A percentile compares a stretch with the other conserved stretches of the same genome.
Evolutionary conservation across 2,329 filamentous ascomycete species (phyloP).

Genomic region (Epichloe typhina): DNA sequence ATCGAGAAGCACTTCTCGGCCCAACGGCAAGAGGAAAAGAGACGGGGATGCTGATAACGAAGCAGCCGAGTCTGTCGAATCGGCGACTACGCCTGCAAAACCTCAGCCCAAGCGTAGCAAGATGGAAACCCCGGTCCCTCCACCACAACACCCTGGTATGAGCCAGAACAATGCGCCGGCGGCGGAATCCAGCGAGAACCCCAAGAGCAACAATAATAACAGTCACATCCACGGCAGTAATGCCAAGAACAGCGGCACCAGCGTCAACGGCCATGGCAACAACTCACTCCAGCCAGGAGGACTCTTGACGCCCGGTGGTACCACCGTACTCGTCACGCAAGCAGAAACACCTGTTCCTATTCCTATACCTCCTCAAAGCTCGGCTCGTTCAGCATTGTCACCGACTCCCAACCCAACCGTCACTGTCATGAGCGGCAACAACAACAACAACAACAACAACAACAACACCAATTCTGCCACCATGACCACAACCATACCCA

Average conservation of each 20-base stretch:
- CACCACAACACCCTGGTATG: slow-evolving; percentile 24
- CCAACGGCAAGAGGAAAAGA: slow-evolving; percentile 32
- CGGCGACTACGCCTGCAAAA: slow-evolving; percentile 14
- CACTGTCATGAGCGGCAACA: not conserved
- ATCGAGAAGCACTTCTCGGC: slow-evolving; percentile 18
- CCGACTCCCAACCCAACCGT: slow-evolving; percentile 15
- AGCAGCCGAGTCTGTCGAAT: slow-evolving; percentile 15
- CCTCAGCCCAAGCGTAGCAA: slow-evolving; percentile 39
- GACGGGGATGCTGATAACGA: slow-evolving; percentile 22
- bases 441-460: not conserved
- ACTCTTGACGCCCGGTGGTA: slow-evolving; percentile 3
- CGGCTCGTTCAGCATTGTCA: slow-evolving; percentile 18
- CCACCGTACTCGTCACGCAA: slow-evolving; percentile 11
- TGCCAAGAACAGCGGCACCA: slow-evolving; percentile 7
- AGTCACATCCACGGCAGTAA: slow-evolving; percentile 6
- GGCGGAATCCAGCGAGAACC: slow-evolving; percentile 13
- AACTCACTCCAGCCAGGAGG: not conserved
- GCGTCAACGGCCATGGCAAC: not conserved
- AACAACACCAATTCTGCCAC: slow-evolving; percentile 6
- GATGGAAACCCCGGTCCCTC: slow-evolving; percentile 43
- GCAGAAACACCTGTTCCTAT: slow-evolving; percentile 31
- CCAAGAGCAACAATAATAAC: slow-evolving; percentile 8
- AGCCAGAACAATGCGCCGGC: slow-evolving; percentile 16
- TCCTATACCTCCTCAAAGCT: slow-evolving; percentile 19
- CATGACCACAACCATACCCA: slow-evolving; percentile 16